Base-by-base conservation (phyloP, 176 grass and related monocot genomes). In the Themeda triandra region DNA sequence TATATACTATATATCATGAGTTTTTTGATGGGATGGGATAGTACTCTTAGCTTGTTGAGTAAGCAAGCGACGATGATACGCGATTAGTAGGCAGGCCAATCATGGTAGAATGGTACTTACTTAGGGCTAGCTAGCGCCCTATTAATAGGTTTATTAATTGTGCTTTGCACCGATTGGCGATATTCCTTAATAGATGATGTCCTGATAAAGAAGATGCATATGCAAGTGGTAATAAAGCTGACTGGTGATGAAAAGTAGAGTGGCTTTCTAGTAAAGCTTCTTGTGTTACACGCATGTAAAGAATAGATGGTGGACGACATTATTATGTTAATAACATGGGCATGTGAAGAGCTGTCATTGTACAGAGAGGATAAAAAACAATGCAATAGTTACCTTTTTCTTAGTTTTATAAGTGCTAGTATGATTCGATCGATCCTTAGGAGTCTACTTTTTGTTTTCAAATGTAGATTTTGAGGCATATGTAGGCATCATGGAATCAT, bases 241-340 rank as follows among this genome's bases (percentile, higher is more conserved):
- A 76, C 70, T 40, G 65, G 39, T 77, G 41, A 88, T 77, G 41
- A 88, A 84, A 89, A 89, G 83, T 77, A 71, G 32, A 27, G 24
- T 66, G 64, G 71, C 88, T 90, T 90, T 86, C 64, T 70, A 89
- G 41, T 86, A 86, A 89, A 89, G 77, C 87, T 77, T 67, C 63
- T 17, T 31, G 83, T 30, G 31, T 48, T 89, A 67, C 76, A 45
- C 13, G 17, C 49, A 76, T 85, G 71, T 89, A 81, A 89, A 89
- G 82, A 89, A 78, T 60, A 86, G 71, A 89, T 82, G 48, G 65
- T 86, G 41, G 63, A 86, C 54, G 70, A 82, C 42, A 88, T 41
- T 88, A 63, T 86, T 82, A n/a, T n/a, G 71, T 89, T 81, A 66
- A 66, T 81, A 66, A 72, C 54, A 82, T 89, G 63, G 45, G 78